Evolutionary conservation across 1,284 basidiomycete species (phyloP), one percentile per base, ranked within the genome.

Genomic region (Singerocomus inundabilis): DNA sequence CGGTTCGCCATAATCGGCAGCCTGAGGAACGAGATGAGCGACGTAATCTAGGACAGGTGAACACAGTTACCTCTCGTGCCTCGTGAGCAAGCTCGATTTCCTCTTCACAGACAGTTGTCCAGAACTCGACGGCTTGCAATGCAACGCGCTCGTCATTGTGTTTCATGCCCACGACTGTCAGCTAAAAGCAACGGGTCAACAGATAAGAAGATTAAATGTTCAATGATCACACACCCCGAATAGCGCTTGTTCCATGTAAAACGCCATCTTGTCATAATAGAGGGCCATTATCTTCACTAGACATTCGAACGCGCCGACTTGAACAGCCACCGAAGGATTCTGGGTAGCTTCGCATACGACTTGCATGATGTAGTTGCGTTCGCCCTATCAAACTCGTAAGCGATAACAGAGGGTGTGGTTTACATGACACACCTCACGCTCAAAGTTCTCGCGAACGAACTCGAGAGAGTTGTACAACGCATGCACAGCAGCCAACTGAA

Each of bases 311-410:
- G 95, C 88, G 33, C 84, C 91, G 21, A 95, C 87, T 75, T 98
- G 93, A 45, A 98, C 93, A 38, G 81, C 71, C 15, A 88, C 81
- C 5, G 84, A 72, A 2, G 78, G 56, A 58, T 85, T 93, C 71
- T 99, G 97, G 1, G 97, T 99, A 1, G 96, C 97, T 69, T 99
- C 97, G 68, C 96, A 99, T 25, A 99, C 92, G 44, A 99, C 94
- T 76, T 99, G 97, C 97, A 99, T 99, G 72, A 99, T 99, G 75
- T 98, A 99, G 74, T 98, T 99, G 47, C 96, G 85, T 71, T 99
- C 96, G 53, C 97, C 96, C 92, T 95, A 59, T 25, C 50, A 35
- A 46, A 48, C 9, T 48, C 55, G 38, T 41, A 59, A 53, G 48
- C 32, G 26, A 38, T n/a, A 41, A 38, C 6, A 43, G 8, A 41